Evolutionary conservation across 2,329 filamentous ascomycete species (phyloP), one percentile per base, ranked within the genome.

Genomic region (Hypoxylon rubiginosum): DNA sequence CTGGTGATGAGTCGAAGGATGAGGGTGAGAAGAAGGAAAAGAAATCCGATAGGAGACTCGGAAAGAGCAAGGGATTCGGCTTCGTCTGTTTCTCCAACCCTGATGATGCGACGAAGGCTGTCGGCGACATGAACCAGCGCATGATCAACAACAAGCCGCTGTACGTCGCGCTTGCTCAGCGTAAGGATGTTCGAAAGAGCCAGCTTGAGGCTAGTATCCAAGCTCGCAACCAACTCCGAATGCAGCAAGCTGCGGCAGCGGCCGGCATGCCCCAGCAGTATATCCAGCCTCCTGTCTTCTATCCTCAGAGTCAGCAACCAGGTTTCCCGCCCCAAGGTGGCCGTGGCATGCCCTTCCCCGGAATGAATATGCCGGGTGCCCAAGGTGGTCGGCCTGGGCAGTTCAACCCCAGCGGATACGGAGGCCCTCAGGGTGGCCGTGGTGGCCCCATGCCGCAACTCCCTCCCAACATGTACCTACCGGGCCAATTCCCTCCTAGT

Each of bases 61-160:
- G 96, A 81, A 98, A 98, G 92, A 97, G 94, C 91, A 99, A 98
- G 88, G 96, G 96, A 80, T 99, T 99, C 80, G 96, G 96, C 76
- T 99, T 99, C 82, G 96, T 99, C 78, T 99, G 96, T 92, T 99
- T 99, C 87, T 96, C 92, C 88, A 98, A 97, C 87, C 94, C 96
- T 66, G 96, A 99, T 77, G 96, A 99, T 81, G 96, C 96, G 72
- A 97, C 95, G 84, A 98, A 98, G 90, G 96, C 96, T 71, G 95
- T 99, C 71, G 94, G 94, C 67, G 96, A 99, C 83, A 97, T 98
- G 93, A 99, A 99, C 87, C 95, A 98, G 87, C 94, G 96, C 82
- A 99, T 99, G 96, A 87, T 98, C 74, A 92, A 94, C 81, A 89
- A 88, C 84, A 99, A 99, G 90, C 96, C 96, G 62, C 88, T 99